Percentiles rank a stretch among this genome's conserved stretches.
Conservation (phyloP, 352 stramenopile species). For the Paralagenidium karlingii region DNA sequence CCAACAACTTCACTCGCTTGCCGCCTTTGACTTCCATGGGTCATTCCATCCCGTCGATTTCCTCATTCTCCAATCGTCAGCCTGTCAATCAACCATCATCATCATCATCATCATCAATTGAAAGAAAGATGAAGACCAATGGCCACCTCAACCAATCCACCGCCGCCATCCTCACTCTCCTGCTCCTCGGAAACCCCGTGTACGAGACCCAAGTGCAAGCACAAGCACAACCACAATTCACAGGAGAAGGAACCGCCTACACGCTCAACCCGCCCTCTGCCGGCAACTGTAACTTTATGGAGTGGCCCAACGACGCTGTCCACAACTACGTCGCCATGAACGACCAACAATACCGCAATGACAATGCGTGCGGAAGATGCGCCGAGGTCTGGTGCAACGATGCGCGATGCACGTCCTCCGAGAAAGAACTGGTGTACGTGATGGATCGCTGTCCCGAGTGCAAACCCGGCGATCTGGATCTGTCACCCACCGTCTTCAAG, state of each 20-base stretch:
- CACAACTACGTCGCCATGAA: slow-evolving; percentile 39
- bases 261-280: slow-evolving; percentile 20
- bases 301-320: slow-evolving; percentile 7
- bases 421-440: slow-evolving; percentile 36
- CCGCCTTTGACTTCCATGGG: too few relatives aligned
- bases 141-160: too few relatives aligned
- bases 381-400: slow-evolving; percentile 53
- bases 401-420: slow-evolving; percentile 21
- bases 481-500: slow-evolving; percentile 55
- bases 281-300: slow-evolving; percentile 32
- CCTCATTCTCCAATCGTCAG: too few relatives aligned
- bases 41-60: too few relatives aligned
- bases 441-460: slow-evolving; percentile 67
- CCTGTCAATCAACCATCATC: too few relatives aligned
- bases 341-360: slow-evolving; percentile 27
- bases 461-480: slow-evolving; percentile 35
- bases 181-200: too few relatives aligned
- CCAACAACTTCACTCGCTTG: too few relatives aligned
- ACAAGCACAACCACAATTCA: slow-evolving; percentile 20
- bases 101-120: too few relatives aligned
- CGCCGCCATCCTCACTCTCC: too few relatives aligned
- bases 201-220: too few relatives aligned
- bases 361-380: slow-evolving; percentile 42
- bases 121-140: too few relatives aligned
- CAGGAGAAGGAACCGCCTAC: slow-evolving; percentile 37